A percentile compares a stretch with the other conserved stretches of the same genome.
These are phyloP conservation scores for Epichloe bromicola DNA, from an alignment of 2,329 filamentous ascomycete species.

Conservation along the genomic window DNA sequence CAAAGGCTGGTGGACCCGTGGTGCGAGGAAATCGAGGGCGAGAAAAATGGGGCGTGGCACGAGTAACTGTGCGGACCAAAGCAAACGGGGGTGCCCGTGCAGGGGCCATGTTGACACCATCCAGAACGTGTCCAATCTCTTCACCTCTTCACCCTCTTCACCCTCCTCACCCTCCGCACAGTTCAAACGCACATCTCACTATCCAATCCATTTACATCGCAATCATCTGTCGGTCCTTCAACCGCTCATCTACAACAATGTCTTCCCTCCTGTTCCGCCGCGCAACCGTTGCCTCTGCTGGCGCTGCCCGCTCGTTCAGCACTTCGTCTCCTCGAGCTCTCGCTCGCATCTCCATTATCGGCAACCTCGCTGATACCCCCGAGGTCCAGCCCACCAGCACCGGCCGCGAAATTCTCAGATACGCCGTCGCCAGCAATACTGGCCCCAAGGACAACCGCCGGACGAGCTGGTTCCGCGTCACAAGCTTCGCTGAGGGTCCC, in stretches of 20 bases:
- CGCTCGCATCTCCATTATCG: slow-evolving; percentile 76
- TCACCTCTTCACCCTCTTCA: background rate
- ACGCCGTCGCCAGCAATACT: slow-evolving; percentile 56
- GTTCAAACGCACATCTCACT: background rate
- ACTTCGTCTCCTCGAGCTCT: slow-evolving; percentile 50
- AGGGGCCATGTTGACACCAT: no score
- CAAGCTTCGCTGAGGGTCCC: slow-evolving; percentile 58
- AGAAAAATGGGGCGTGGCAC: no score
- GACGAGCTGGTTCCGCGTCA: slow-evolving; percentile 77
- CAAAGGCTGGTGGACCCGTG: no score
- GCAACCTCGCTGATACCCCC: slow-evolving; percentile 68
- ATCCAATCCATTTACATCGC: background rate
- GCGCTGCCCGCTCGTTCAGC: slow-evolving; percentile 59
- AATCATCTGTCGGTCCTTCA: no score
- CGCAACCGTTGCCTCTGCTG: slow-evolving; percentile 34
- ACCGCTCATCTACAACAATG: slow-evolving; percentile 16
- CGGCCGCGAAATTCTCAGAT: slow-evolving; percentile 64
- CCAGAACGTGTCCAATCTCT: background rate
- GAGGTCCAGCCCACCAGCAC: slow-evolving; percentile 59
- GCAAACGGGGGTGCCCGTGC: no score
- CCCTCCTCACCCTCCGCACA: background rate
- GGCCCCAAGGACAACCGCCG: slow-evolving; percentile 57
- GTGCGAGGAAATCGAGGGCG: no score
- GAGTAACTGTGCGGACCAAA: no score
- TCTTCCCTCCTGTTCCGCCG: slow-evolving; percentile 40